These are phyloP conservation scores for Cryphonectria parasitica DNA, from an alignment of 2,329 filamentous ascomycete species.

Conservation along the genomic window DNA sequence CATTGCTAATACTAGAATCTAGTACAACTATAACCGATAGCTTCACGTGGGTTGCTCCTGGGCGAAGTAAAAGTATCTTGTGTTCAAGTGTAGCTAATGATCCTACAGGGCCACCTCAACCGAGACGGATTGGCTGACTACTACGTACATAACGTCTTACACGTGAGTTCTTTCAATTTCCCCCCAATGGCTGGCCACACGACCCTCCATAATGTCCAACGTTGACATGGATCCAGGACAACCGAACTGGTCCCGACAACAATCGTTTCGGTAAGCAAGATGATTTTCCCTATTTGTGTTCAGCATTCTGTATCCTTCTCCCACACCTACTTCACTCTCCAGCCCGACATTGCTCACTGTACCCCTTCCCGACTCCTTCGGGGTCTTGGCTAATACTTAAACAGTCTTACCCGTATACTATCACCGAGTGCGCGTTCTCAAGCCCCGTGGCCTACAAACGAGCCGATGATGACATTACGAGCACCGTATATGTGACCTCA, in stretches of 20 bases:
- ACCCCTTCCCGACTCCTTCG: not conserved
- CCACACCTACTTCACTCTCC: not conserved
- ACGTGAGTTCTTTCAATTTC: not conserved
- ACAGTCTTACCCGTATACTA: conserved; percentile 30
- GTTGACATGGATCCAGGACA: conserved; percentile 21
- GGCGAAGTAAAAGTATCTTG: not conserved
- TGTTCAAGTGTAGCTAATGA: conserved; percentile 3
- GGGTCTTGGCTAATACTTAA: not conserved
- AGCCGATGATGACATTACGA: conserved; percentile 11
- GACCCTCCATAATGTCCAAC: not conserved
- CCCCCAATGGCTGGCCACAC: not conserved
- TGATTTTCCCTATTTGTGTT: not conserved
- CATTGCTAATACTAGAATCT: not conserved
- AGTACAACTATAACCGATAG: conserved; percentile 12
- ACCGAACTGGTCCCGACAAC: conserved; percentile 25
- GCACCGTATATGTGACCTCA: conserved; percentile 16
- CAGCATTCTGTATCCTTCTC: not conserved
- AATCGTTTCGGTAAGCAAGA: conserved; percentile 24
- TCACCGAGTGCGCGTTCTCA: conserved; percentile 26
- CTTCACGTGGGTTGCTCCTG: conserved; percentile 10
- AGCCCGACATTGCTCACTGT: not conserved
- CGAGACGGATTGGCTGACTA: conserved; percentile 15
- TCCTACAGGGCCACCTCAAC: conserved; percentile 6
- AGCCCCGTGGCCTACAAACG: conserved; percentile 12
- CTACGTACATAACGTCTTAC: conserved; percentile 7